These are phyloP conservation scores for Fusarium guadeloupense DNA, from an alignment of 2,329 filamentous ascomycete species.

Conservation along the genomic window DNA sequence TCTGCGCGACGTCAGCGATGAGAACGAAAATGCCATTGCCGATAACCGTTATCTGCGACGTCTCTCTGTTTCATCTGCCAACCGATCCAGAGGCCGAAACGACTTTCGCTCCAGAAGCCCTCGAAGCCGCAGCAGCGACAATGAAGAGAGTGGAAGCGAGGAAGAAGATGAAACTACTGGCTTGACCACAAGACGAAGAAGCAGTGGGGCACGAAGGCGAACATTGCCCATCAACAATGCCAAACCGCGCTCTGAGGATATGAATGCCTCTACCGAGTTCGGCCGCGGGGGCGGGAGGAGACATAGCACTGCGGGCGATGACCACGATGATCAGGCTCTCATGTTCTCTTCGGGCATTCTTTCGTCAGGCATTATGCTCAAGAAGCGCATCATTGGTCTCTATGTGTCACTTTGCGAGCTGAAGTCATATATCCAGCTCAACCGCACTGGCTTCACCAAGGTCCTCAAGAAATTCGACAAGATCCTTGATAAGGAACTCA, in stretches of 20 bases:
- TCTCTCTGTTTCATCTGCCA: slow-evolving; percentile 41
- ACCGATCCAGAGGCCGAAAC: slow-evolving; percentile 20
- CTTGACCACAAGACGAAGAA: slow-evolving; percentile 58
- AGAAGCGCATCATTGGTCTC: slow-evolving; percentile 86
- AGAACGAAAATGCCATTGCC: slow-evolving; percentile 65
- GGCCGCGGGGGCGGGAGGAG: slow-evolving; percentile 62
- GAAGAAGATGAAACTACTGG: slow-evolving; percentile 69
- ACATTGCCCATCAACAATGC: slow-evolving; percentile 50
- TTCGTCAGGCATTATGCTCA: slow-evolving; percentile 81
- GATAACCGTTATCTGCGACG: slow-evolving; percentile 50
- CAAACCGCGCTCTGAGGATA: slow-evolving; percentile 57
- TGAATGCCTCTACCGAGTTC: slow-evolving; percentile 70
- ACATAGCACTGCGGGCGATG: slow-evolving; percentile 75
- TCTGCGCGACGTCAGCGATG: slow-evolving; percentile 76
- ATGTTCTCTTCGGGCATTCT: slow-evolving; percentile 69
- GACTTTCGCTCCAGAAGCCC: slow-evolving; percentile 47
- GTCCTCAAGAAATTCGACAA: slow-evolving; percentile 99
- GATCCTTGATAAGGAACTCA: slow-evolving; percentile 84
- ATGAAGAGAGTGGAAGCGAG: slow-evolving; percentile 73
- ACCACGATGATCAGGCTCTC: slow-evolving; percentile 80
- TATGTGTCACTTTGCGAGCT: slow-evolving; percentile 96
- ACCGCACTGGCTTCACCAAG: slow-evolving; percentile 95
- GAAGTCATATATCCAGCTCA: slow-evolving; percentile 94
- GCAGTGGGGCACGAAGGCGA: slow-evolving; percentile 52
- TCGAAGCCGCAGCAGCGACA: slow-evolving; percentile 59